Evolutionary conservation across 2,329 filamentous ascomycete species (phyloP), one percentile per base, ranked within the genome.

Genomic region (Arthrobotrys sphaeroides): DNA sequence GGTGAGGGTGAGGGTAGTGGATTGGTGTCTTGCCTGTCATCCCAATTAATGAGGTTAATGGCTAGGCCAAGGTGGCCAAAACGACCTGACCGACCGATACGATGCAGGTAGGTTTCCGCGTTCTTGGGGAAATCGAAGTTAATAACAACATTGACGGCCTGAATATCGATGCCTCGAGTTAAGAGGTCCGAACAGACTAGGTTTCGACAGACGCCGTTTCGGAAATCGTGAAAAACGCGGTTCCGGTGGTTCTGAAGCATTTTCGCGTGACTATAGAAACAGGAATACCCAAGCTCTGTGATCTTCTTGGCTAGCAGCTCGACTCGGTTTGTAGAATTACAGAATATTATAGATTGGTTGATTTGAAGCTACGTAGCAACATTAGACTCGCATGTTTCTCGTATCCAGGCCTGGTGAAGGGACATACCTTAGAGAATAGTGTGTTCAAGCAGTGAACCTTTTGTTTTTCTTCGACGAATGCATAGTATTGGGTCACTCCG

Each of bases 121-220:
- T 99, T 99, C 86, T 99, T 99, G 65, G 95, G 95, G 83, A 99
- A 99, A 81, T 99, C 95, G 81, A 99, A 99, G 85, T 99, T 99
- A 88, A 99, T 99, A 82, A 99, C 95, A 66, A 99, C 95, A 80
- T 99, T 99, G 81, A 99, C 95, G 64, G 95, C 95, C 84, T 99
- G 95, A 78, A 99, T 99, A 84, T 99, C 95, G 81, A 99, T 99
- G 89, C 95, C 95, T 84, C 95, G 94, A 78, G 95, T 99, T 78
- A 99, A 88, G 40, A 99, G 87, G 84, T 99, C 95, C 1, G 96
- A 99, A 84, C 95, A 99, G 77, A 99, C 95, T 38, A 99, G 89
- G 83, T 99, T 99, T 81, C 95, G 93, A 86, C 94, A 98, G 62
- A 97, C 94, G 72, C 95, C 95, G 80, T 97, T 97, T 79, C 95